These are phyloP conservation scores for Pseudogymnoascus sp. DNA, from an alignment of 2,329 filamentous ascomycete species.

Conservation along the genomic window DNA sequence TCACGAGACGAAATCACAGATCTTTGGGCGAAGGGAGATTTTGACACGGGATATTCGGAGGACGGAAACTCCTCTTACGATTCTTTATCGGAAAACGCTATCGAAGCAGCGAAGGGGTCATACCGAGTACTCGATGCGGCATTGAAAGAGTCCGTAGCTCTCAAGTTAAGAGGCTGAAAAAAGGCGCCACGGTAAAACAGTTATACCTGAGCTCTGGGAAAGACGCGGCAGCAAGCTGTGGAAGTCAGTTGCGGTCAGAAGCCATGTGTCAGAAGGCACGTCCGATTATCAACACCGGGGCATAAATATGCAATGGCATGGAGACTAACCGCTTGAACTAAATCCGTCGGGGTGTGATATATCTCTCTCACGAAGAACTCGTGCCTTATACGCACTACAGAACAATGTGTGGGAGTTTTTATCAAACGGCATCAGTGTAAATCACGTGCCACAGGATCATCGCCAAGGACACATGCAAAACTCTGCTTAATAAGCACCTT, in stretches of 20 bases:
- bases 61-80: slow-evolving; percentile 37
- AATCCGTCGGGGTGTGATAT: background rate
- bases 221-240: background rate
- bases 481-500: background rate
- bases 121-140: slow-evolving; percentile 53
- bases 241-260: background rate
- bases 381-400: background rate
- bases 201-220: background rate
- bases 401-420: background rate
- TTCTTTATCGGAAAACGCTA: slow-evolving; percentile 52
- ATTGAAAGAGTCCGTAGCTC: slow-evolving; percentile 47
- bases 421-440: background rate
- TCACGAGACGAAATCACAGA: slow-evolving; percentile 86
- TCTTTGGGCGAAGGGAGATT: slow-evolving; percentile 81
- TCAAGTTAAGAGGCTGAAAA: slow-evolving; percentile 16
- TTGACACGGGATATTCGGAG: slow-evolving; percentile 35
- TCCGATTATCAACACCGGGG: background rate
- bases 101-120: slow-evolving; percentile 52
- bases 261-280: slow-evolving; percentile 5
- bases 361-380: background rate
- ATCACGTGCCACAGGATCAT: background rate
- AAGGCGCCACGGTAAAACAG: background rate
- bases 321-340: background rate
- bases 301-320: background rate
- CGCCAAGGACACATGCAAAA: background rate